Conservation (phyloP, 1,139 yeast genomes). For the Yamadazyma trypodendri region DNA sequence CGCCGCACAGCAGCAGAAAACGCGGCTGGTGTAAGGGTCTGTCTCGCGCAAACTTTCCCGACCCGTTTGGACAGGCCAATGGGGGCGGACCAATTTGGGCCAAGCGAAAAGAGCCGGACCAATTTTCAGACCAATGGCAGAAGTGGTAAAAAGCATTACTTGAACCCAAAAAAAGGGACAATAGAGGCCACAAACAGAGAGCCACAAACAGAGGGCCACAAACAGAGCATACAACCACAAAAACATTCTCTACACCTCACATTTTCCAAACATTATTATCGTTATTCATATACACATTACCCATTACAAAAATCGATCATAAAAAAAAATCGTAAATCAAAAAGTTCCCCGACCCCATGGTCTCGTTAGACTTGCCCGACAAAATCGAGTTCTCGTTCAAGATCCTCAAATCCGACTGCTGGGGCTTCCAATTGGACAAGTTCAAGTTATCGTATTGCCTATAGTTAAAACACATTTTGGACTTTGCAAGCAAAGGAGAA, state of each 20-base stretch:
- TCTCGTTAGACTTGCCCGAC: constrained; percentile 54
- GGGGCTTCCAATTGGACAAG: constrained; percentile 32
- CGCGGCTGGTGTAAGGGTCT: too few species aligned
- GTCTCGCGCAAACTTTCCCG: constrained; percentile 1
- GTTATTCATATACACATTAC: constrained; percentile 5
- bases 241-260: too few species aligned
- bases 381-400: constrained; percentile 47
- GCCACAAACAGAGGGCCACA: too few species aligned
- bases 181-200: too few species aligned
- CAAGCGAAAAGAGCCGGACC: too few species aligned
- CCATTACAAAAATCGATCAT: too few species aligned
- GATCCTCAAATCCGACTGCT: constrained; percentile 23
- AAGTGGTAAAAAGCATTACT: background rate
- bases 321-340: constrained; percentile 49
- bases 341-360: constrained; percentile 52
- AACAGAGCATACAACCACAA: too few species aligned
- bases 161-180: too few species aligned
- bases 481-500: constrained; percentile 18
- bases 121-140: background rate
- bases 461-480: constrained; percentile 44
- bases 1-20: too few species aligned
- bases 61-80: too few species aligned
- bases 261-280: background rate
- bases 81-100: background rate
- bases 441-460: constrained; percentile 47